phyloP scores from a whole-genome alignment of 2,329 filamentous ascomycete genomes.

The Ambrosiella beaveri region DNA sequence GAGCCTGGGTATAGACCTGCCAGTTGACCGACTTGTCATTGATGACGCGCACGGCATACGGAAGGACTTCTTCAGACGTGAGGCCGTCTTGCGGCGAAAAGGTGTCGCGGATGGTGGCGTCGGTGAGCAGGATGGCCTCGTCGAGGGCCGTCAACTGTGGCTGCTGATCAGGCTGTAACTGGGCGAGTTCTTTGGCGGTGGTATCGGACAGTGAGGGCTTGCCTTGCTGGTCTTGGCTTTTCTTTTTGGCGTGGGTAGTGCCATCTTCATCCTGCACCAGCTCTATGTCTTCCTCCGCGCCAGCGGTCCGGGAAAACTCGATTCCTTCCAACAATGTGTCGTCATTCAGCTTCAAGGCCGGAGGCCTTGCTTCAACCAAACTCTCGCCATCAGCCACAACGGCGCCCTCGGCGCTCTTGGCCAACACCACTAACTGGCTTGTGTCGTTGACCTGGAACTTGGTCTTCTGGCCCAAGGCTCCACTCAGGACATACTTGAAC shows the following conservation, averaged over 20 bases:
- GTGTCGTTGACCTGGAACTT: slow-evolving; percentile 62
- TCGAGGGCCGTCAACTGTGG: slow-evolving; percentile 69
- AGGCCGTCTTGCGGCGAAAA: slow-evolving; percentile 67
- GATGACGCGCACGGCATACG: slow-evolving; percentile 77
- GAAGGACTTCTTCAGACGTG: slow-evolving; percentile 83
- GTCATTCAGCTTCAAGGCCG: slow-evolving; percentile 66
- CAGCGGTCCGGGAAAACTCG: slow-evolving; percentile 34
- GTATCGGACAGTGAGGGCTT: neutral
- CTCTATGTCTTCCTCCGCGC: slow-evolving; percentile 29
- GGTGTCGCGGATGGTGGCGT: slow-evolving; percentile 75
- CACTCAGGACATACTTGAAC: slow-evolving; percentile 69
- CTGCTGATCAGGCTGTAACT: slow-evolving; percentile 60
- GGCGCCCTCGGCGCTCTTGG: slow-evolving; percentile 45
- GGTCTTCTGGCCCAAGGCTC: slow-evolving; percentile 70
- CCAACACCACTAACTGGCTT: slow-evolving; percentile 81
- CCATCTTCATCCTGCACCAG: slow-evolving; percentile 30
- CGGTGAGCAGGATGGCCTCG: slow-evolving; percentile 77
- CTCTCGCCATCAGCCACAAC: slow-evolving; percentile 14
- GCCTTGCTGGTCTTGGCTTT: no score
- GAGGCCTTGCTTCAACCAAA: slow-evolving; percentile 29
- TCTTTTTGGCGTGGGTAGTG: slow-evolving; percentile 28
- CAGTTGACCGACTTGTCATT: slow-evolving; percentile 85
- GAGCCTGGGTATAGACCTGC: slow-evolving; percentile 91
- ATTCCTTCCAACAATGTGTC: slow-evolving; percentile 86
- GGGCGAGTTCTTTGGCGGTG: slow-evolving; percentile 30